These are phyloP conservation scores for Drosera capensis DNA, from an alignment of 148 eudicot species.

Conservation along the genomic window DNA sequence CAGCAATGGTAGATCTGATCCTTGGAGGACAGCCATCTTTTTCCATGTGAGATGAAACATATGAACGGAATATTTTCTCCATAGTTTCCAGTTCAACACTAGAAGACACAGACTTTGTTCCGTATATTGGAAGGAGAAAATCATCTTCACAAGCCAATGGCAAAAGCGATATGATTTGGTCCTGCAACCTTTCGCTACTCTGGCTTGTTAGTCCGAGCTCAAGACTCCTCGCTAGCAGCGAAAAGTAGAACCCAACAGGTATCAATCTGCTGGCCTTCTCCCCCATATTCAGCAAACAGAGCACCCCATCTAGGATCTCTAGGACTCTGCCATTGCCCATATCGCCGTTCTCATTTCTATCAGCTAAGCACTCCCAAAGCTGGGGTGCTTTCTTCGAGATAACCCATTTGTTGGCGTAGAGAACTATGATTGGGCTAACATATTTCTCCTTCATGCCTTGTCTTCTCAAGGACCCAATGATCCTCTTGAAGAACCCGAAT, in stretches of 20 bases:
- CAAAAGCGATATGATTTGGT: constrained; percentile 39
- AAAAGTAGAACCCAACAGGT: constrained; percentile 73
- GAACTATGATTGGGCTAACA: constrained; percentile 46
- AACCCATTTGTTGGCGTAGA: constrained; percentile 78
- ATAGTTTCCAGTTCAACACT: constrained; percentile 34
- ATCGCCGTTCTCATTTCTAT: constrained; percentile 5
- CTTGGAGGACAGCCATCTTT: constrained; percentile 17
- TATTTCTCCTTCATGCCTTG: constrained; percentile 77
- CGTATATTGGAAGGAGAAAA: constrained; percentile 32
- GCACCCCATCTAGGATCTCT: constrained; percentile 29
- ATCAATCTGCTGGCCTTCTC: constrained; percentile 37
- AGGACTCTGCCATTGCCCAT: not conserved
- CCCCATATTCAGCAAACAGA: constrained; percentile 45
- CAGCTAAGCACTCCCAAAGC: constrained; percentile 31
- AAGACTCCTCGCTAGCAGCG: constrained; percentile 40
- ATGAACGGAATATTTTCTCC: constrained; percentile 44
- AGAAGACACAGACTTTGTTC: constrained; percentile 13
- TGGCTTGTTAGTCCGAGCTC: constrained; percentile 33
- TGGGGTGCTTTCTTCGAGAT: constrained; percentile 36
- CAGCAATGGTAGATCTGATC: constrained; percentile 40
- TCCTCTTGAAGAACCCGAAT: constrained; percentile 57
- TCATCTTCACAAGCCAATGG: constrained; percentile 61
- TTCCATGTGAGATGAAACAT: constrained; percentile 27
- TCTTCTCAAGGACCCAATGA: constrained; percentile 62
- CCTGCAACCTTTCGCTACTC: constrained; percentile 22